A percentile compares a stretch with the other conserved stretches of the same genome.
Evolutionary conservation across 768 basidiomycete species (phyloP).

Genomic region (Porpolomopsis calyptriformis): DNA sequence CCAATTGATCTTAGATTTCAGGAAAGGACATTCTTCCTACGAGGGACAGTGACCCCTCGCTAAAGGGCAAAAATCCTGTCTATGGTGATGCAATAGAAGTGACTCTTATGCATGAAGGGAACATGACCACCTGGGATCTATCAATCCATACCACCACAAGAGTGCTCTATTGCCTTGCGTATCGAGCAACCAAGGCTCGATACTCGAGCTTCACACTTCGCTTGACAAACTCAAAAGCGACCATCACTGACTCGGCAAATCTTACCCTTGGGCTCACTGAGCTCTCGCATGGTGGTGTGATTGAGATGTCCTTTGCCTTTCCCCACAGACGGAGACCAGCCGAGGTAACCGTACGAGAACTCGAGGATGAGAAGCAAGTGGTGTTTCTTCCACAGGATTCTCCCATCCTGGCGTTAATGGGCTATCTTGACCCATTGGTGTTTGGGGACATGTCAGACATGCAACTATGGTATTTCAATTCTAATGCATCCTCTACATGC

Average conservation of each 20-base stretch:
- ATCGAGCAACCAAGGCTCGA: conserved; percentile 15
- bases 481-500: neutral
- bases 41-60: neutral
- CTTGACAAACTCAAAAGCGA: conserved; percentile 2
- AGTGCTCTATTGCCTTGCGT: conserved; percentile 15
- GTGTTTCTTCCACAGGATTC: conserved; percentile 13
- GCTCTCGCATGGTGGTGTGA: conserved; percentile 11
- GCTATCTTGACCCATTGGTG: conserved; percentile 7
- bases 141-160: conserved; percentile 10
- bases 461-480: conserved; percentile 13
- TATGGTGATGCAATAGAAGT: conserved; percentile 5
- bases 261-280: conserved; percentile 8
- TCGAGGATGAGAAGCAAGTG: neutral
- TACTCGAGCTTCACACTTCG: conserved; percentile 12
- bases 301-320: conserved; percentile 8
- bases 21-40: conserved; percentile 4
- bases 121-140: conserved; percentile 12
- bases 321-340: conserved; percentile 10
- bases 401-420: conserved; percentile 13
- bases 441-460: conserved; percentile 11
- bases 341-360: conserved; percentile 8
- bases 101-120: conserved; percentile 9
- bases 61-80: conserved; percentile 1
- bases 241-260: conserved; percentile 9
- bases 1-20: neutral